A percentile compares a stretch with the other conserved stretches of the same genome.
Conservation (phyloP, 805 yeast genomes). For the Metschnikowia similis region DNA sequence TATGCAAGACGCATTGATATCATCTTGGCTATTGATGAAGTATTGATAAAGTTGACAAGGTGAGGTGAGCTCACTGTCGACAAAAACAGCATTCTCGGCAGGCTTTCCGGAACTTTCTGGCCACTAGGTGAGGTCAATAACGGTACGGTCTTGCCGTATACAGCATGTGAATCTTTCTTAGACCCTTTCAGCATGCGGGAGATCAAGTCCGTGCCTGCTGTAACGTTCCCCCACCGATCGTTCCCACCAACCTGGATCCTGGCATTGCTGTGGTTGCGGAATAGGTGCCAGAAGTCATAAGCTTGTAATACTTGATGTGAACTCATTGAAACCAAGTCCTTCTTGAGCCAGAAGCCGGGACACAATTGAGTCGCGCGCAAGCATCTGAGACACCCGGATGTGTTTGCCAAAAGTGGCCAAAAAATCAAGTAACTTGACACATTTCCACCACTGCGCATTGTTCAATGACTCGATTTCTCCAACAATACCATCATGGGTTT, state of each 20-base stretch:
- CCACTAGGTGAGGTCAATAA: conserved; percentile 83
- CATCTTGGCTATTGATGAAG: conserved; percentile 75
- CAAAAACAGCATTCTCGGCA: conserved; percentile 94
- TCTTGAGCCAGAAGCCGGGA: conserved; percentile 61
- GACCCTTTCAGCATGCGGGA: conserved; percentile 43
- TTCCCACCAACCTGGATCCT: conserved; percentile 88
- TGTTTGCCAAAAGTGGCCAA: conserved; percentile 70
- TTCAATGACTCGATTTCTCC: conserved; percentile 50
- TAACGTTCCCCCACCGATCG: conserved; percentile 98
- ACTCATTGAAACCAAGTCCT: conserved; percentile 92
- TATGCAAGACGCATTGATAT: no score
- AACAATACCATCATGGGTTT: no score
- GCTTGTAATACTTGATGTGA: conserved; percentile 89
- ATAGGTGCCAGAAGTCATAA: conserved; percentile 83
- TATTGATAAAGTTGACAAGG: conserved; percentile 83
- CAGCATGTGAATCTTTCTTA: conserved; percentile 2
- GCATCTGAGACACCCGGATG: conserved; percentile 81
- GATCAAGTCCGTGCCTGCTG: conserved; percentile 90
- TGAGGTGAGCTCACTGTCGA: conserved; percentile 68
- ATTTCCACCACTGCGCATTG: conserved; percentile 84
- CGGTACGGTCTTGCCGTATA: conserved; percentile 84
- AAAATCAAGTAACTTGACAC: conserved; percentile 71
- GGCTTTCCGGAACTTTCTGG: conserved; percentile 93
- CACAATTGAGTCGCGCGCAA: conserved; percentile 83
- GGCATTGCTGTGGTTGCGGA: conserved; percentile 53